Evolutionary conservation across 345 rosid genomes (phyloP), one percentile per base, ranked within the genome.

Genomic region (Syzygium jambos): DNA sequence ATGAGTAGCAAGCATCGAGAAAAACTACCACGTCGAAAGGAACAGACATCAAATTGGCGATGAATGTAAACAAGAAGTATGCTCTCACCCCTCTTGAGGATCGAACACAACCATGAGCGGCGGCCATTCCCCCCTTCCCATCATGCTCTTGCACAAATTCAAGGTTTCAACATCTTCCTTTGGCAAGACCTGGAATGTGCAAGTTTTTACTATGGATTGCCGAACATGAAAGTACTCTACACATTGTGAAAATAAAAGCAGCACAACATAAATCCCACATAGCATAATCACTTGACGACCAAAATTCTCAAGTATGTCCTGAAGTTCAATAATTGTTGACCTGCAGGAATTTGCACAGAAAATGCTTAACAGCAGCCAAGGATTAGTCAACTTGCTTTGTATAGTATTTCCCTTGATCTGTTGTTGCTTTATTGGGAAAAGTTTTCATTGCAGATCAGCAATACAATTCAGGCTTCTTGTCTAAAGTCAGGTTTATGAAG

Each of bases 41-140:
- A 84, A 53, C 41, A 2, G 22, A 16, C 49, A 41, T 38, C 53
- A 53, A 52, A 29, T 12, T 43, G 17, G 41, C 38, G 41, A 46
- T 38, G 41, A 34, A 54, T 63, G 80, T 51, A 65, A 51, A 61
- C 65, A 46, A 38, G 54, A 41, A 83, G 23, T 29, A 53, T 51
- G 51, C 30, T 83, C 89, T 57, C 91, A 97, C 99, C 99, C 99
- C 95, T 98, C 99, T 41, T 86, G 87, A 34, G 95, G 92, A 92
- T 96, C 99, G 29, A 93, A 94, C 80, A 94, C 95, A 56, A 97
- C 99, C 93, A 93, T 86, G 54, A 97, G 95, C 30, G 99, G 99
- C 4, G 98, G 97, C 88, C 97, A 98, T 90, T 95, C 94, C 87
- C 99, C 99, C 85, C 89, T 92, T 46, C 87, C 92, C 95, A 93